Evolutionary conservation across 2,329 filamentous ascomycete genomes (phyloP).

Genomic region (Curvularia hawaiiensis): DNA sequence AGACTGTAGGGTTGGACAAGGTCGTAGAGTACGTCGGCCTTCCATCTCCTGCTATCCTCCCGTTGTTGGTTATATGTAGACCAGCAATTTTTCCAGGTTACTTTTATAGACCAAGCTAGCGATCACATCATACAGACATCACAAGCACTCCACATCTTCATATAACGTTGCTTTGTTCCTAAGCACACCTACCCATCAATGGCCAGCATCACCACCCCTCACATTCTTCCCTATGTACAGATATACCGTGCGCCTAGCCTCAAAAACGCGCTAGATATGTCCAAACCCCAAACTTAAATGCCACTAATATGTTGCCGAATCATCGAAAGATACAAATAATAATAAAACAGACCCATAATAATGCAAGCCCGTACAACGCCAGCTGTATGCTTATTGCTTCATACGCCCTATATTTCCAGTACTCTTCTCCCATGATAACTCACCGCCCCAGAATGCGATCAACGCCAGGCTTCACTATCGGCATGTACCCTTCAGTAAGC

Average conservation of each 20-base stretch:
- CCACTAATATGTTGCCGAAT: conserved; percentile 2
- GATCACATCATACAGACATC: background rate
- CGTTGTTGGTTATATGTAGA: too few relatives aligned
- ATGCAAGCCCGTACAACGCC: conserved; percentile 2
- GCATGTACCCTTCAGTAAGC: conserved; percentile 25
- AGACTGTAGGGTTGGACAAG: too few relatives aligned
- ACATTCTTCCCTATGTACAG: background rate
- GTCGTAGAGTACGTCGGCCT: too few relatives aligned
- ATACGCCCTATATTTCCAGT: background rate
- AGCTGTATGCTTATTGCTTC: background rate
- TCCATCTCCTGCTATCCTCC: too few relatives aligned
- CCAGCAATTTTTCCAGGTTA: too few relatives aligned
- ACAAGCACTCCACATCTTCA: background rate
- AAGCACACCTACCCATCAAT: background rate
- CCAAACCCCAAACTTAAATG: background rate
- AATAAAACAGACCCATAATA: background rate
- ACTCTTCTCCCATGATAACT: background rate
- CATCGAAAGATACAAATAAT: too few relatives aligned
- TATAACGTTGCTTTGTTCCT: background rate
- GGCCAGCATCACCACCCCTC: background rate
- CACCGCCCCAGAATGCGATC: conserved; percentile 19
- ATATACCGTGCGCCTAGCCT: background rate
- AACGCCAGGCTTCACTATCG: conserved; percentile 21
- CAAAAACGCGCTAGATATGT: background rate
- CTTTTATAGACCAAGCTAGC: too few relatives aligned